These are phyloP conservation scores for Lactifluus echinatus DNA, from an alignment of 768 basidiomycete genomes.

Conservation along the genomic window DNA sequence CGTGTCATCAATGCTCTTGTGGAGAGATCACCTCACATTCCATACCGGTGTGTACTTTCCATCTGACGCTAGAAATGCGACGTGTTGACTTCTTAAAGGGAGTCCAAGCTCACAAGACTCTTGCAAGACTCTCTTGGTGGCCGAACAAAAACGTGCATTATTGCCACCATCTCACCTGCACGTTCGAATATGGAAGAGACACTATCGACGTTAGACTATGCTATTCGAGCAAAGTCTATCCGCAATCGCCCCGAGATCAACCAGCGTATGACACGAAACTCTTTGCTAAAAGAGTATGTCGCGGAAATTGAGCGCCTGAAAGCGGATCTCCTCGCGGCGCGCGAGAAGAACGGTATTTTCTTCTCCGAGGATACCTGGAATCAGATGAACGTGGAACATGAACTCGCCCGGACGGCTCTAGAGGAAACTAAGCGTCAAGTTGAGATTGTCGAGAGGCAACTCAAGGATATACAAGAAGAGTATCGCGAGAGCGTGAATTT, in stretches of 20 bases:
- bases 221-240: constrained; percentile 90
- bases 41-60: constrained; percentile 62
- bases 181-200: constrained; percentile 95
- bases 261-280: constrained; percentile 86
- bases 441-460: constrained; percentile 74
- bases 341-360: constrained; percentile 95
- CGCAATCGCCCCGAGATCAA: constrained; percentile 93
- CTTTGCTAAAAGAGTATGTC: constrained; percentile 88
- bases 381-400: constrained; percentile 70
- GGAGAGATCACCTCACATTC: constrained; percentile 84
- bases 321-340: constrained; percentile 78
- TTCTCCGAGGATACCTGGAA: constrained; percentile 89
- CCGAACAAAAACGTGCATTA: constrained; percentile 93
- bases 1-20: constrained; percentile 95
- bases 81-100: constrained; percentile 36
- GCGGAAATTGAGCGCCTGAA: constrained; percentile 91
- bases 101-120: constrained; percentile 95
- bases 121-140: constrained; percentile 99
- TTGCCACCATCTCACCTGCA: constrained; percentile 92
- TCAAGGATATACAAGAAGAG: constrained; percentile 75
- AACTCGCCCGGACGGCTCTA: constrained; percentile 65
- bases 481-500: constrained; percentile 83
- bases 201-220: constrained; percentile 94
- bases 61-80: background rate
- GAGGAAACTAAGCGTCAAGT: constrained; percentile 79